Evolutionary conservation across 2,329 filamentous ascomycete genomes (phyloP), one percentile per base, ranked within the genome.

Genomic region (Cytospora piceicola): DNA sequence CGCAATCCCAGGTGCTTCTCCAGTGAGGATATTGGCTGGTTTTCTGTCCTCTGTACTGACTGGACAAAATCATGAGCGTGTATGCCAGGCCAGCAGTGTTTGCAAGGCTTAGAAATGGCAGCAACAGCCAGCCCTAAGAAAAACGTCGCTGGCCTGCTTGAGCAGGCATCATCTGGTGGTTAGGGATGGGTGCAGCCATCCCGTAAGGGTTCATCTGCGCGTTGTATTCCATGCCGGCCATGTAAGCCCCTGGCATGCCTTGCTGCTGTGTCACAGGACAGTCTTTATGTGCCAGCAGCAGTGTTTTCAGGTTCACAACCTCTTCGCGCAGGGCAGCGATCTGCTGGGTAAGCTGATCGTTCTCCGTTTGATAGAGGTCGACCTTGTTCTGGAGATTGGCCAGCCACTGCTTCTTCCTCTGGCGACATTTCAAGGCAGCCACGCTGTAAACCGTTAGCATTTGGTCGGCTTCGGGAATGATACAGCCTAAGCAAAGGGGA

Each of bases 321-420:
- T 99, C 95, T 74, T 98, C 94, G 32, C 93, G 86, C 7, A 98
- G 81, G 71, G 92, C 88, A 1, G 90, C 90, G 66, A 98, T 93
- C 69, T 95, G 94, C 3, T 89, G 84, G 22, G 90, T 92, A 39
- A 99, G 83, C 1, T 88, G 88, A 74, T 99, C 95, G 69, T 98
- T 98, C 78, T 99, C 95, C 0, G 85, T 90, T 69, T 90, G 94
- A 74, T 93, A 98, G 70, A 96, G 84, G 77, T 99, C 95, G 20
- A 98, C 94, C 78, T 98, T 98, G 64, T 88, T 87, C 77, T 99
- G 95, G 1, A 99, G 84, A 71, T 97, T 98, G 36, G 92, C 91
- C 65, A 98, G 86, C 95, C 95, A 99, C 76, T 98, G 95, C 84
- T 99, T 99, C 84, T 99, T 99, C 24, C 95, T 88, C 77, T 99